These are phyloP conservation scores for Aspergillus neotritici DNA, from an alignment of 2,329 filamentous ascomycete species.

Conservation along the genomic window DNA sequence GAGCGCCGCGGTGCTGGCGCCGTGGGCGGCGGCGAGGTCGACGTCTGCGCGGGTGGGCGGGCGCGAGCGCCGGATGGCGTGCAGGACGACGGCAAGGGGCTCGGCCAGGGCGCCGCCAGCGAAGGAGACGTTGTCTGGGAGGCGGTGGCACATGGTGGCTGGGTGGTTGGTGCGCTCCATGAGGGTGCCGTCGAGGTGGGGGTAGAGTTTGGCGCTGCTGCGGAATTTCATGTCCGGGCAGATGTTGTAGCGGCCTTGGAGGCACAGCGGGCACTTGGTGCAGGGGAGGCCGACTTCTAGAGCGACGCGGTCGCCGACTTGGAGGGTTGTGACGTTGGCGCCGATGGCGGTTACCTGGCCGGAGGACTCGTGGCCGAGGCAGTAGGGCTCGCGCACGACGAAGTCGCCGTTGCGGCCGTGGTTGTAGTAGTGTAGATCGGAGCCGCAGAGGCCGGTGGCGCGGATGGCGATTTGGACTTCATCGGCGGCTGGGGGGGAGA, in stretches of 20 bases:
- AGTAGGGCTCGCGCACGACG: conserved; percentile 73
- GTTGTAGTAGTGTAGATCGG: conserved; percentile 76
- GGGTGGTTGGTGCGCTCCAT: conserved; percentile 59
- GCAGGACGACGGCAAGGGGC: conserved; percentile 56
- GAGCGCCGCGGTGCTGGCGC: conserved; percentile 45
- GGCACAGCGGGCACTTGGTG: conserved; percentile 54
- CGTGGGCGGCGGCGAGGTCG: conserved; percentile 36
- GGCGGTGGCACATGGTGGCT: conserved; percentile 54
- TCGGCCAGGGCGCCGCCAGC: conserved; percentile 56
- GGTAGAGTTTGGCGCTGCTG: conserved; percentile 55
- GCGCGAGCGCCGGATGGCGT: conserved; percentile 52
- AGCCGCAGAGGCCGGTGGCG: conserved; percentile 65
- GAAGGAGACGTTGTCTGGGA: conserved; percentile 49
- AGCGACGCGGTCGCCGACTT: conserved; percentile 77
- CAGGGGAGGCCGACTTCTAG: conserved; percentile 88
- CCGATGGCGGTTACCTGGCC: conserved; percentile 72
- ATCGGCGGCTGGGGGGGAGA: conserved; percentile 42
- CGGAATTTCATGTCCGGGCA: conserved; percentile 55
- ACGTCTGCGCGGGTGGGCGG: conserved; percentile 37
- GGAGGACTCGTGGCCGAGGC: conserved; percentile 71
- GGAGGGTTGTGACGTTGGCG: conserved; percentile 55
- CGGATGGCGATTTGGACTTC: conserved; percentile 62
- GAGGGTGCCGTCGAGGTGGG: conserved; percentile 59
- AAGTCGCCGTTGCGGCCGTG: conserved; percentile 85
- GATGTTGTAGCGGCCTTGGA: conserved; percentile 56